Percentiles rank a stretch among this genome's conserved stretches.
These are phyloP conservation scores for Colletotrichum karsti DNA, from an alignment of 2,329 filamentous ascomycete species.

Conservation along the genomic window DNA sequence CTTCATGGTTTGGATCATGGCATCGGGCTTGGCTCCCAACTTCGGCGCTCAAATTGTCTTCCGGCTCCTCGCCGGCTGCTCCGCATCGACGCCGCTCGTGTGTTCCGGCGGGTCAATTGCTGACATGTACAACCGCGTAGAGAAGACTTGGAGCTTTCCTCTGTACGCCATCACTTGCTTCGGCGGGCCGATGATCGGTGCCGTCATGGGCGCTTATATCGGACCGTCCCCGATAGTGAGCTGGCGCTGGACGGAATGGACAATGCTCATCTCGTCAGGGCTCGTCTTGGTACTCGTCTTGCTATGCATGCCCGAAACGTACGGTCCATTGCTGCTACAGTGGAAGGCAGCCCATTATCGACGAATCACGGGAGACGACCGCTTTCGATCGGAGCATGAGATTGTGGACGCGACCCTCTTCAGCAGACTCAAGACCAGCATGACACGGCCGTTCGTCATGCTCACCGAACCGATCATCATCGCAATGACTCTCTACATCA, in stretches of 20 bases:
- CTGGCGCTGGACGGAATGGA: conserved; percentile 74
- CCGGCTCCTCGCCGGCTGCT: conserved; percentile 56
- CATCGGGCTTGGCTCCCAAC: conserved; percentile 50
- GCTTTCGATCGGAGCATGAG: conserved; percentile 72
- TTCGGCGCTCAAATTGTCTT: conserved; percentile 53
- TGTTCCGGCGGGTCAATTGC: conserved; percentile 51
- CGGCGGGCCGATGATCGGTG: conserved; percentile 50
- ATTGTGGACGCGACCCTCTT: conserved; percentile 59
- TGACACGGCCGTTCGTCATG: conserved; percentile 50
- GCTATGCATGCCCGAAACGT: conserved; percentile 73
- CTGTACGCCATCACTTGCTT: conserved; percentile 57
- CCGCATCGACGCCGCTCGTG: conserved; percentile 53
- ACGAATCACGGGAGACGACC: conserved; percentile 67
- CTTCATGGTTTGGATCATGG: conserved; percentile 55
- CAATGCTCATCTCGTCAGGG: conserved; percentile 70
- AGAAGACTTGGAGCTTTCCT: conserved; percentile 45
- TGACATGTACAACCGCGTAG: conserved; percentile 45
- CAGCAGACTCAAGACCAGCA: conserved; percentile 56
- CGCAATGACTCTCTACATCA: conserved; percentile 58
- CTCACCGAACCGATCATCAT: conserved; percentile 47
- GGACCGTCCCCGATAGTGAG: conserved; percentile 60
- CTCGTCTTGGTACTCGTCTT: conserved; percentile 63
- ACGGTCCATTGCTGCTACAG: conserved; percentile 63
- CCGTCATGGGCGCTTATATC: conserved; percentile 67
- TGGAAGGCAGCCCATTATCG: conserved; percentile 68